Percentiles rank a stretch among this genome's conserved stretches.
phyloP scores from a whole-genome alignment of 1,284 basidiomycete species.

The Ceratobasidium sp. region DNA sequence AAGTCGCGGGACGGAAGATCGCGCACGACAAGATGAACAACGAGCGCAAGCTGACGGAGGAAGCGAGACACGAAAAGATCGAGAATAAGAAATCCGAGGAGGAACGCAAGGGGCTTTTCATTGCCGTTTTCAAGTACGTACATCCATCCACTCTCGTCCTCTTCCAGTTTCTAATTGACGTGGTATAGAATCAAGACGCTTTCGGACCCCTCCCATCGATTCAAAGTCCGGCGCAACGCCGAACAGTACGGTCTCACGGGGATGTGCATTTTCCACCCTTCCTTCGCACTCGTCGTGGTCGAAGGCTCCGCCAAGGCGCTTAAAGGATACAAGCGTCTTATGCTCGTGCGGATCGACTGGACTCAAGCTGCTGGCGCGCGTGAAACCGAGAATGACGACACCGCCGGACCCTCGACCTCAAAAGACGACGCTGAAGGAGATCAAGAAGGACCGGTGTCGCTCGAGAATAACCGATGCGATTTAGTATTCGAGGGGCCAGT shows the following conservation, averaged over 20 bases:
- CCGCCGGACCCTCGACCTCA: conserved; percentile 58
- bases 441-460: conserved; percentile 61
- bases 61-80: conserved; percentile 87
- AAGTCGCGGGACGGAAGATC: conserved; percentile 91
- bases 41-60: conserved; percentile 91
- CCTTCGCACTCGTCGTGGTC: conserved; percentile 92
- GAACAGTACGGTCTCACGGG: conserved; percentile 91
- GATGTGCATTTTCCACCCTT: conserved; percentile 88
- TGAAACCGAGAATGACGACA: conserved; percentile 76
- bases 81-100: conserved; percentile 87
- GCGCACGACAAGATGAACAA: conserved; percentile 94
- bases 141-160: neutral
- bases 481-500: conserved; percentile 94
- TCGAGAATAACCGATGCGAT: conserved; percentile 90
- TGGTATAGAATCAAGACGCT: conserved; percentile 82
- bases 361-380: conserved; percentile 89
- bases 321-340: conserved; percentile 88
- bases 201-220: conserved; percentile 92
- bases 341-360: conserved; percentile 94
- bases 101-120: conserved; percentile 89
- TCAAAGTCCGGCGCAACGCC: conserved; percentile 97
- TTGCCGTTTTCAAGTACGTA: conserved; percentile 90
- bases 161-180: conserved; percentile 32
- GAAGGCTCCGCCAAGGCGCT: conserved; percentile 92
- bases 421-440: conserved; percentile 61